Percentiles rank a stretch among this genome's conserved stretches.
These are phyloP conservation scores for Brassica cretica DNA, from an alignment of 345 rosid species.

Conservation along the genomic window DNA sequence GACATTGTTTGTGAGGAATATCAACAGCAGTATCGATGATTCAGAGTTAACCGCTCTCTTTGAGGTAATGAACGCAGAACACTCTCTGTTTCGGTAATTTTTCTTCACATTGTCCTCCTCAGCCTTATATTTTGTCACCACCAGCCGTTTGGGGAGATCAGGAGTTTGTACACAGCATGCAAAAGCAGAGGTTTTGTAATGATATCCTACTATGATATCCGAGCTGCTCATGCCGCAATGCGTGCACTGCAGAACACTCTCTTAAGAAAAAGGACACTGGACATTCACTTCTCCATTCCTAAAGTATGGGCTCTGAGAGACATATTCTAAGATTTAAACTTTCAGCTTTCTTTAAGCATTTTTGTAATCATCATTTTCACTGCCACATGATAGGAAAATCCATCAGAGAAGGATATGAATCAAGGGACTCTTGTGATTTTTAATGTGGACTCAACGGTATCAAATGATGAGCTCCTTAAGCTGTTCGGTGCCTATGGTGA, in stretches of 20 bases:
- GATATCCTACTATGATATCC: constrained; percentile 92
- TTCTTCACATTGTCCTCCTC: neutral
- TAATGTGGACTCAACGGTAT: constrained; percentile 85
- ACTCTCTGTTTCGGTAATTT: neutral
- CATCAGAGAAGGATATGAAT: constrained; percentile 91
- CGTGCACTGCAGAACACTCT: constrained; percentile 87
- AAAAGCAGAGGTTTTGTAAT: constrained; percentile 96
- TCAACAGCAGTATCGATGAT: constrained; percentile 94
- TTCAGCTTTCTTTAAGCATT: neutral
- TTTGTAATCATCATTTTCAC: constrained; percentile 12
- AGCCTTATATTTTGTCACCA: constrained; percentile 17
- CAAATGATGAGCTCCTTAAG: constrained; percentile 81
- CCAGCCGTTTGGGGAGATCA: constrained; percentile 92
- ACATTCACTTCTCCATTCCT: constrained; percentile 94
- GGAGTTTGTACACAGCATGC: constrained; percentile 91
- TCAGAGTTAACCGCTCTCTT: constrained; percentile 78
- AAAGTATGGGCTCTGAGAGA: constrained; percentile 53
- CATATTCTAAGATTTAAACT: neutral
- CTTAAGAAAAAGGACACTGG: constrained; percentile 79
- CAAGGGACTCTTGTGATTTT: constrained; percentile 95
- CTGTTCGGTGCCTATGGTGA: constrained; percentile 85
- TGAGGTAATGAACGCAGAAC: constrained; percentile 65
- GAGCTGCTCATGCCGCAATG: constrained; percentile 94
- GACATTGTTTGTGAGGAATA: constrained; percentile 87
- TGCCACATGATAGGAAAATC: constrained; percentile 68